Base-by-base conservation (phyloP, 2,329 filamentous ascomycete species). In the Aschersonia sp. region DNA sequence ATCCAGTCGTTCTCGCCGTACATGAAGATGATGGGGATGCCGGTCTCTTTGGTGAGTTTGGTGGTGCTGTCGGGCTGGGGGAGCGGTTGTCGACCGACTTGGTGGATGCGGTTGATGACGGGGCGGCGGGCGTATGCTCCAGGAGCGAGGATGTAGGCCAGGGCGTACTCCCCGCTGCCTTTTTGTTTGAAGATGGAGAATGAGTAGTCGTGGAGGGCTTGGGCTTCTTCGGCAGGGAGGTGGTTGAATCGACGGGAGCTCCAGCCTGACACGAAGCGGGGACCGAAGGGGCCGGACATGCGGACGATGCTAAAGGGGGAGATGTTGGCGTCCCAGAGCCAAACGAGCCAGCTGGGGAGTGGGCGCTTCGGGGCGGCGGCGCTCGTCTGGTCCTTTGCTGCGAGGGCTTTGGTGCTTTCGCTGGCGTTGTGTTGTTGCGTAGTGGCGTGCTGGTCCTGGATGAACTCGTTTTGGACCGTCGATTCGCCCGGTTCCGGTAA, bases 1-100 rank as follows among this genome's bases (percentile, higher is more conserved):
- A 98, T 98, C 92, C 92, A 98, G 70, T 98, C 92, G 59, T 92
- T 82, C 58, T 97, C 89, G 53, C 92, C 92, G 61, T 98, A 98
- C 85, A 97, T 89, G 61, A 98, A 78, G 6, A 97, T 77, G 32
- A 97, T 72, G 0, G 92, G 91, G 45, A 89, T 72, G 1, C 89
- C 89, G 0, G 75, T 84, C 56, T 80, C 76, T 49, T 61, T 65
- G 41, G 28, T 31, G 31, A 57, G 49, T 12, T 55, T 49, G 7
- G 54, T 51, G 5, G 50, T 53, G 30, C 56, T 56, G 5, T 60
- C 54, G 5, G 59, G 49, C 3, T 57, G 57, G 45, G 58, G 56
- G 50, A 77, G 62, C 5, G 65, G 54, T 61, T 94, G 86, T n/a
- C 91, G 75, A 1, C 91, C 91, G 5, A 98, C 82, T 12, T 82